Conservation (phyloP, 306 rosid genomes). For the Malus sylvestris region DNA sequence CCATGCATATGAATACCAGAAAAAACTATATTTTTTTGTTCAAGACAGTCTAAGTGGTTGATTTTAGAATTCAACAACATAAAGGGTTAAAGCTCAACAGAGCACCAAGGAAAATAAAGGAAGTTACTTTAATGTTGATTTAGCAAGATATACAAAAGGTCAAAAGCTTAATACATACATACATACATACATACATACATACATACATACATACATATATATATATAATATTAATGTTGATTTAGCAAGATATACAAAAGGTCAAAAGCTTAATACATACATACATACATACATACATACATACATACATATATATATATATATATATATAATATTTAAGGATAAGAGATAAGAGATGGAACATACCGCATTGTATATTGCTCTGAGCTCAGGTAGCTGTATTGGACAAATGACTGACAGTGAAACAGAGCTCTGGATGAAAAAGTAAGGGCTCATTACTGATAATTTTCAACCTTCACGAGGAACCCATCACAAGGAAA, state of each 20-base stretch:
- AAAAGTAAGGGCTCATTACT: conserved; percentile 16
- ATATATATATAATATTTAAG: too few relatives aligned
- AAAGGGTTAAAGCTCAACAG: background rate
- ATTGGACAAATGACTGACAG: conserved; percentile 89
- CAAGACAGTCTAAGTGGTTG: background rate
- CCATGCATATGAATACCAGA: background rate
- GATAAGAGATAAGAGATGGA: background rate
- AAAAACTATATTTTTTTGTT: background rate
- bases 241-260: background rate
- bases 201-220: too few relatives aligned
- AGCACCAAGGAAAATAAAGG: conserved; percentile 1
- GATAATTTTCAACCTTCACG: background rate
- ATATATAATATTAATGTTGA: background rate
- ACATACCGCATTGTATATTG: conserved; percentile 72
- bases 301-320: too few relatives aligned
- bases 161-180: background rate
- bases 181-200: too few relatives aligned
- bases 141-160: background rate
- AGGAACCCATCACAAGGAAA: conserved; percentile 3
- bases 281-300: too few relatives aligned
- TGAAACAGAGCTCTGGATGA: conserved; percentile 74
- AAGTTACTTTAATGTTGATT: background rate
- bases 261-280: background rate
- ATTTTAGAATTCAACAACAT: conserved; percentile 1
- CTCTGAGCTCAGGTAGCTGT: conserved; percentile 75